Evolutionary conservation across 345 rosid genomes (phyloP), one percentile per base, ranked within the genome.

Genomic region (Acer campestre): DNA sequence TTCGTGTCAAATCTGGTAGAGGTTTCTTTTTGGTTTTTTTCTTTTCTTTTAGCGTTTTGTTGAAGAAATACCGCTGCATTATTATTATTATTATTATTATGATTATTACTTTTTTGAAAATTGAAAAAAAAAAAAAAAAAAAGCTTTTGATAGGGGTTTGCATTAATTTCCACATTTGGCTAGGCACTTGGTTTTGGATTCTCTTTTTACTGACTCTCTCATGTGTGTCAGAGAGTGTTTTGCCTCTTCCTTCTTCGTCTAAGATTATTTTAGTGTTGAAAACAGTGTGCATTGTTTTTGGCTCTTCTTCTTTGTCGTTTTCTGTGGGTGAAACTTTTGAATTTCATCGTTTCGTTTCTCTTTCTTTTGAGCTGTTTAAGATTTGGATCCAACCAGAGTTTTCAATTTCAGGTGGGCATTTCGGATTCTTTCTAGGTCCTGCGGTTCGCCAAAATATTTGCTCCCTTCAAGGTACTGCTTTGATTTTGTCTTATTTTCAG

Each of bases 331-430:
- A 51, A 76, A 65, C 71, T 83, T 58, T 83, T 35, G 61, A 81
- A 66, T 81, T 25, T 74, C 66, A 25, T 66, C 67, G 75, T 59
- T n/a, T 59, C n/a, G n/a, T 59, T 46, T 46, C 12, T 46, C 29
- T 6, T 75, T 79, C 31, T 56, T 61, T 74, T 59, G 49, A 46
- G 66, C 35, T 40, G 63, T 18, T 58, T 77, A 70, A 78, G 83
- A 68, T 80, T 86, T 80, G 89, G 88, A 88, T 89, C 93, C 73
- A 81, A 35, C 38, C 38, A 48, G 74, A 65, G 27, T 75, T 63
- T 75, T 56, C 71, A 73, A 59, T 66, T 76, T 49, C 71, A 75
- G 58, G 62, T 76, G 56, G 66, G 46, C 73, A 70, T 61, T 88
- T 79, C 71, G 69, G 71, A 31, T 71, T 68, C 58, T 76, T 71